phyloP scores from a whole-genome alignment of 2,329 filamentous ascomycete species.

The Daldinia eschscholtzii region DNA sequence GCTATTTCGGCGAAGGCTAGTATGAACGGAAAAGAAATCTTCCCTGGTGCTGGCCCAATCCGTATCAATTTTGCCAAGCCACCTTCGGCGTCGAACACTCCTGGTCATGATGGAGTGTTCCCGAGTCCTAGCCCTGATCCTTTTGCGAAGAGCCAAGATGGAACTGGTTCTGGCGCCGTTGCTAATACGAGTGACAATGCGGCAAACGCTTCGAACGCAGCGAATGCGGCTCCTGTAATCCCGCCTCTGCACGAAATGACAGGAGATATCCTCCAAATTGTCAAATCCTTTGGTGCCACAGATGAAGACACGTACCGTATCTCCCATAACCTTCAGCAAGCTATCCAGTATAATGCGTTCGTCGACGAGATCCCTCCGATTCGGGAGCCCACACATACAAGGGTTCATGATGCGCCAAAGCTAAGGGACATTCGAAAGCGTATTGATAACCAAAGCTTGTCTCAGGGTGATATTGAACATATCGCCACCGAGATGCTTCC shows the following conservation, averaged over 20 bases:
- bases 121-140: constrained; percentile 93
- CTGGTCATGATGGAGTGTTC: constrained; percentile 87
- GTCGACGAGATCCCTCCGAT: constrained; percentile 89
- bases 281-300: constrained; percentile 86
- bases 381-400: constrained; percentile 86
- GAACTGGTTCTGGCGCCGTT: constrained; percentile 56
- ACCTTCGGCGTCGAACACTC: constrained; percentile 88
- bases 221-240: constrained; percentile 70
- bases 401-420: constrained; percentile 93
- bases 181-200: constrained; percentile 56
- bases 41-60: constrained; percentile 93
- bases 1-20: constrained; percentile 88
- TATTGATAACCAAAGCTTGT: constrained; percentile 94
- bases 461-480: constrained; percentile 87
- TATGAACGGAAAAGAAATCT: constrained; percentile 97
- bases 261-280: constrained; percentile 86
- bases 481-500: constrained; percentile 95
- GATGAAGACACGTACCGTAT: constrained; percentile 83
- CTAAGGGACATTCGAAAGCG: constrained; percentile 96
- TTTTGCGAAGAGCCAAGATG: constrained; percentile 70
- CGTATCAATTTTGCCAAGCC: constrained; percentile 98
- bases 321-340: constrained; percentile 77
- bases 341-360: constrained; percentile 80
- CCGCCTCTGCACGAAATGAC: constrained; percentile 82
- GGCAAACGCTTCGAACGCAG: constrained; percentile 53